Evolutionary conservation across 441 rosid species (phyloP), one percentile per base, ranked within the genome.

Genomic region (Isatis lusitanica): DNA sequence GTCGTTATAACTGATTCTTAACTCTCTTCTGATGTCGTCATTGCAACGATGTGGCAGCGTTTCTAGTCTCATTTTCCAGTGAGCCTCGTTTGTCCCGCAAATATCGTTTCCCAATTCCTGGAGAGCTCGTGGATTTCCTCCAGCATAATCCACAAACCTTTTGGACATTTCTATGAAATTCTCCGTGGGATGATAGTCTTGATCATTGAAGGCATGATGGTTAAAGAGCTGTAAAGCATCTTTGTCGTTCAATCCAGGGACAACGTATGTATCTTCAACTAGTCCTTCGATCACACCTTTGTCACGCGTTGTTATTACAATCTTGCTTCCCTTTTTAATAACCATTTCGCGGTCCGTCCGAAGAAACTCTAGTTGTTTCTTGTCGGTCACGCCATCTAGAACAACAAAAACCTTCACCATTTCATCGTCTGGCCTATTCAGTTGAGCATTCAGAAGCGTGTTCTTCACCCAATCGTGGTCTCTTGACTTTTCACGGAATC

Each of bases 261-360:
- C 48, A 2, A 60, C 16, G 6, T 39, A 60, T 11, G 50, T 60
- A 39, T 18, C 10, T 7, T 39, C 9, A 40, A 60, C 65, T 4
- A 18, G 17, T 21, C 9, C 9, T 38, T 6, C 16, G 6, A 60
- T 60, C 30, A 5, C 21, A 10, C 33, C 12, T 48, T 60, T 38
- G 15, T 60, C 48, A 2, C 31, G 44, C 0, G 65, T 39, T 60
- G 65, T 39, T 4, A 60, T 60, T n/a, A 60, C 46, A 11, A 39
- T 60, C 65, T 60, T 60, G 65, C 65, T 60, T 39, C 65, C 65
- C 15, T 38, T 40, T 15, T 30, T 30, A 30, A 11, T 60, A 11
- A 60, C 1, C 33, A 10, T 12, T 8, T 6, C 1, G 31, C 11
- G 46, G 3, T 59, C 36, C 15, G 33, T 30, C 33, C 33, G 33